Percentiles rank a stretch among this genome's conserved stretches.
Evolutionary conservation across 2,329 filamentous ascomycete genomes (phyloP).

Genomic region (Kalmusia sp.): DNA sequence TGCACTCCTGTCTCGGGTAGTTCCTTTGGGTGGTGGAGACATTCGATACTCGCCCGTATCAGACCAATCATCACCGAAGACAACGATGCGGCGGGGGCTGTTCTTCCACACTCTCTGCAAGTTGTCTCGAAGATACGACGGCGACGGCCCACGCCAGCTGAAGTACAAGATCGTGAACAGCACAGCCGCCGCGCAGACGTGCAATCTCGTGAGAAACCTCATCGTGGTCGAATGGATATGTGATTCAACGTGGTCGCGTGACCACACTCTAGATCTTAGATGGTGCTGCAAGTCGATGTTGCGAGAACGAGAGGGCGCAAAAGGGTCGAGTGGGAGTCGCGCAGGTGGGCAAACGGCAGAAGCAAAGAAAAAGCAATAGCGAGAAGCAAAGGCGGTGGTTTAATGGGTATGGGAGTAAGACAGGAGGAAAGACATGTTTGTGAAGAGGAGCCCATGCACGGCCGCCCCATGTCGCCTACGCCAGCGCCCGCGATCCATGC

Average conservation of each 20-base stretch:
- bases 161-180: slow-evolving; percentile 39
- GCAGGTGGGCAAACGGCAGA: too few species aligned
- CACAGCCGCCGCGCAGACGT: slow-evolving; percentile 30
- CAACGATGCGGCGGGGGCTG: slow-evolving; percentile 40
- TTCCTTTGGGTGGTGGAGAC: slow-evolving; percentile 32
- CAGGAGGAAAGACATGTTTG: slow-evolving; percentile 21
- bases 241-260: neutral
- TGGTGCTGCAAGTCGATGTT: neutral
- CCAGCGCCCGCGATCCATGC: neutral
- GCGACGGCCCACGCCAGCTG: slow-evolving; percentile 33
- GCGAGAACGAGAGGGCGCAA: neutral
- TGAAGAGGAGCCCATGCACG: slow-evolving; percentile 7
- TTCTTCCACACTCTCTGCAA: slow-evolving; percentile 38
- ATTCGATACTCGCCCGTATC: slow-evolving; percentile 46
- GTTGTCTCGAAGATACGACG: slow-evolving; percentile 32
- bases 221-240: slow-evolving; percentile 21
- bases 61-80: slow-evolving; percentile 50
- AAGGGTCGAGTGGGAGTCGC: neutral
- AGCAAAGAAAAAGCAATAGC: slow-evolving; percentile 1
- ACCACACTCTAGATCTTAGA: neutral
- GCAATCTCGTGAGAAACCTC: slow-evolving; percentile 41
- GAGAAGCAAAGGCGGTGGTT: neutral
- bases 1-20: slow-evolving; percentile 32
- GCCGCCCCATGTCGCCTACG: neutral
- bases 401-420: slow-evolving; percentile 7